Evolutionary conservation across 2,329 filamentous ascomycete genomes (phyloP), one percentile per base, ranked within the genome.

Genomic region (Beauveria scarabaeidicola): DNA sequence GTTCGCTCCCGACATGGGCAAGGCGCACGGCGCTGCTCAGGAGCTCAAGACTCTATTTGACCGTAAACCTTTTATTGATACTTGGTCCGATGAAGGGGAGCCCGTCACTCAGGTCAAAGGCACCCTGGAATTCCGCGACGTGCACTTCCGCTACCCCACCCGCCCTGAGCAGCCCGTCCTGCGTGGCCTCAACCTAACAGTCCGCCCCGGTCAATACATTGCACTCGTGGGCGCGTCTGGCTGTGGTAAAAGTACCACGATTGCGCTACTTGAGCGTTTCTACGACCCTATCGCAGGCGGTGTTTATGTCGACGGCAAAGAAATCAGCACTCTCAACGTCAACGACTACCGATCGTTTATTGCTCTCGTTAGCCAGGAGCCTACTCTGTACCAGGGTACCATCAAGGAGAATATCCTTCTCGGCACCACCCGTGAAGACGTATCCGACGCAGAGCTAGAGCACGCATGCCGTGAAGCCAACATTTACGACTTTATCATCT

Each of bases 61-160:
- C 68, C 84, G 88, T 61, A 81, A 88, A 65, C 93, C 94, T 0
- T 74, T 77, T 3, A 94, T 97, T 65, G 92, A 96, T 69, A 84
- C 86, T 0, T 95, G 90, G 90, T 89, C 87, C 0, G 66, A 79
- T 0, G 83, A 87, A 1, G 91, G 91, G 17, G 81, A 83, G 19
- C 75, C 74, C 2, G 66, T 95, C 7, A 74, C 82, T 1, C 68
- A 78, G 2, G 80, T 93, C 25, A 83, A 94, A 21, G 93, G 92
- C 27, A 81, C 81, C 13, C 83, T 99, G 63, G 91, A 97, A 71
- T 96, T 99, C 77, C 85, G 89, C 21, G 86, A 95, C 64, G 91
- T 97, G 2, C 91, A 96, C 71, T 97, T 97, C 81, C 84, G 91
- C 46, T 99, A 97, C 69, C 92, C 93, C 0, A 96, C 91, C 0